Evolutionary conservation across 495 filamentous ascomycete species (phyloP).

Genomic region (Daldinia caldariorum): DNA sequence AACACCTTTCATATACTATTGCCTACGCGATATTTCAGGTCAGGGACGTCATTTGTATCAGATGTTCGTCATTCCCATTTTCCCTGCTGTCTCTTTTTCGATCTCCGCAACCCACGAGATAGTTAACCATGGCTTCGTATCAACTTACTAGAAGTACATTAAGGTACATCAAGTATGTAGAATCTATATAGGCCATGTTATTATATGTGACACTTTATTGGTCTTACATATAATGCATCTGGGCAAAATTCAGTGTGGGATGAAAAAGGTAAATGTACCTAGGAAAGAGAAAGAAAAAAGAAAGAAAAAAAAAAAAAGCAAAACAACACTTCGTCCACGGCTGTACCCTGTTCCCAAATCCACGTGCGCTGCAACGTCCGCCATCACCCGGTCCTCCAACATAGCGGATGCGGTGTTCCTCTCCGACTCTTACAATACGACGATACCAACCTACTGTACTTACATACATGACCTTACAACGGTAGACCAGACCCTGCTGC

Average conservation of each 20-base stretch:
- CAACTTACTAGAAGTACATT: constrained; percentile 8
- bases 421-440: constrained; percentile 41
- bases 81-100: constrained; percentile 19
- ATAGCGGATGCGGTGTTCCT: constrained; percentile 38
- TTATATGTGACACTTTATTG: constrained; percentile 3
- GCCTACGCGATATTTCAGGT: constrained; percentile 15
- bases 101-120: constrained; percentile 30
- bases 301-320: background rate
- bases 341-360: constrained; percentile 32
- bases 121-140: constrained; percentile 26
- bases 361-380: constrained; percentile 43
- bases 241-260: constrained; percentile 36
- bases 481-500: constrained; percentile 33
- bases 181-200: constrained; percentile 20
- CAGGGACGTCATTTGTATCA: constrained; percentile 41
- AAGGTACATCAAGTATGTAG: background rate
- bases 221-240: constrained; percentile 1
- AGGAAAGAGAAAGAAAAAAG: background rate
- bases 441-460: constrained; percentile 6
- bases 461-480: background rate
- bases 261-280: constrained; percentile 3
- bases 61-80: constrained; percentile 42
- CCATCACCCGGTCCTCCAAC: constrained; percentile 35
- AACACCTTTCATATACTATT: constrained; percentile 25
- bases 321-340: constrained; percentile 32